Evolutionary conservation across 441 rosid genomes (phyloP), one percentile per base, ranked within the genome.

Genomic region (Omphalea diandra): DNA sequence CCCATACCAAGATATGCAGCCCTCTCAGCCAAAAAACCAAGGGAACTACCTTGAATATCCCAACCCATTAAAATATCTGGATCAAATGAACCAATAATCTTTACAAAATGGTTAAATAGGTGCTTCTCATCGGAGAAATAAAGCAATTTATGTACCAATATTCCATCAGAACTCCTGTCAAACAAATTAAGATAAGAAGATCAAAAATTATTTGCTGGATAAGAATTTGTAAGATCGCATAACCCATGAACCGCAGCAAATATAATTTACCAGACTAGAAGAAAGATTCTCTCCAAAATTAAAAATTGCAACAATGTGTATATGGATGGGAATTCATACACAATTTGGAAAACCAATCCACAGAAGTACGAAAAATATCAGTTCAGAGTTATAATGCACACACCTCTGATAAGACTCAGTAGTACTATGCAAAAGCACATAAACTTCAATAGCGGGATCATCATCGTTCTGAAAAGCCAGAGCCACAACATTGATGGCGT

Each of bases 1-100:
- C 97, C 87, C 70, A 96, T 83, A 47, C 99, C 97, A 60, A 96
- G 91, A 86, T 85, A 87, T 73, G 96, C 88, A 80, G 97, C 97
- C 83, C 99, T 86, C 88, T 93, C 99, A 72, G 98, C 97, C 74
- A 96, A 83, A 87, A 85, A 91, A 69, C 98, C 99, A 80, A 96
- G 85, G 77, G 99, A 96, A 79, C 93, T 84, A 43, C 93, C 88
- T 82, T 96, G 99, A 67, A 93, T 80, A 83, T 96, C 98, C 99
- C 99, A 96, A 40, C 97, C 98, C 84, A 91, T 76, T 71, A 96
- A 67, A 66, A 96, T 76, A 79, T 96, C 99, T 29, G 99, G 98
- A 84, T 96, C 94, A 75, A 76, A 80, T 65, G 82, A 84, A 75
- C 80, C 64, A 31, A 96, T 58, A 56, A 84, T 77, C 79, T 80